Evolutionary conservation across 202 grass and related monocot genomes (phyloP).

Genomic region (Musa balbisiana): DNA sequence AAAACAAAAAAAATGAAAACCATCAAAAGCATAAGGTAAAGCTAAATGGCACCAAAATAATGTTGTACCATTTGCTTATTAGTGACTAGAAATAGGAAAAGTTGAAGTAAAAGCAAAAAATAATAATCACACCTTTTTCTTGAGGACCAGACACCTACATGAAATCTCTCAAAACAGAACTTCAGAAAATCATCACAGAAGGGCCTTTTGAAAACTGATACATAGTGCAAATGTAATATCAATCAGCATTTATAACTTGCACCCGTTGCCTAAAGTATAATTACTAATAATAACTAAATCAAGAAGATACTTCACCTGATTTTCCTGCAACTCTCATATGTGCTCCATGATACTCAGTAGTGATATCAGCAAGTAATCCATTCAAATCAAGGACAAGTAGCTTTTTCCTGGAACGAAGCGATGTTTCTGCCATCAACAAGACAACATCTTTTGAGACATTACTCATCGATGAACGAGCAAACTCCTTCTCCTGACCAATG

Average conservation of each 20-base stretch:
- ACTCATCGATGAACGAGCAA: background rate
- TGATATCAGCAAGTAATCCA: slow-evolving; percentile 89
- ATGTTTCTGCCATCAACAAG: slow-evolving; percentile 19
- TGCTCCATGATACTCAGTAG: slow-evolving; percentile 37
- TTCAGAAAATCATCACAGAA: slow-evolving; percentile 83
- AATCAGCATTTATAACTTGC: background rate
- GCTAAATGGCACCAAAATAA: background rate
- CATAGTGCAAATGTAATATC: slow-evolving; percentile 16
- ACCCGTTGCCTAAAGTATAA: slow-evolving; percentile 8
- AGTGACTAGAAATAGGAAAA: too few species aligned
- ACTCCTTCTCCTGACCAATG: slow-evolving; percentile 6
- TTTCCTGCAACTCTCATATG: slow-evolving; percentile 61
- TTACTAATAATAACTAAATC: slow-evolving; percentile 22
- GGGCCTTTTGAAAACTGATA: slow-evolving; percentile 77
- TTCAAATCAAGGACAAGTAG: slow-evolving; percentile 96
- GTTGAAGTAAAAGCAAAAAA: slow-evolving; percentile 6
- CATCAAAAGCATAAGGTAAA: slow-evolving; percentile 13
- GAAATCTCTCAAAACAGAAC: slow-evolving; percentile 69
- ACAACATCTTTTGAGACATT: background rate
- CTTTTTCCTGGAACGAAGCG: slow-evolving; percentile 44
- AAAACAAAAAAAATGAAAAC: slow-evolving; percentile 18
- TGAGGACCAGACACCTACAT: slow-evolving; percentile 81
- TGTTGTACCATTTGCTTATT: background rate
- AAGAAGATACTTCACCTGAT: slow-evolving; percentile 52
- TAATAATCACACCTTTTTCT: slow-evolving; percentile 48